Base-by-base conservation (phyloP, 2,329 filamentous ascomycete genomes). In the Didymella glomerata region DNA sequence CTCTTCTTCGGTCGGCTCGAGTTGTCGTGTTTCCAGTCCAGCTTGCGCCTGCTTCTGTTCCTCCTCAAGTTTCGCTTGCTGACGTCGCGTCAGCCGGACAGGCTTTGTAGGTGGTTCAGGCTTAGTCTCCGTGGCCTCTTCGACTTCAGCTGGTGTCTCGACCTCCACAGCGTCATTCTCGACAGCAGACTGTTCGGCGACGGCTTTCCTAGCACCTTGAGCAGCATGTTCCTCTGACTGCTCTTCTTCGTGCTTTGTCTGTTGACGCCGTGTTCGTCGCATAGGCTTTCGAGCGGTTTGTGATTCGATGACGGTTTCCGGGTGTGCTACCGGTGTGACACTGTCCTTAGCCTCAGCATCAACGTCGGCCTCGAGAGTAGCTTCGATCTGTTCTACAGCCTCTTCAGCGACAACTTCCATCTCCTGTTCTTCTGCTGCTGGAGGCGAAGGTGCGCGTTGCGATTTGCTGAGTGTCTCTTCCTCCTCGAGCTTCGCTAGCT, bases 401-500 rank as follows among this genome's bases (percentile, higher is more conserved):
- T 13, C 27, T 9, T 48, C 28, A 11, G 20, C 16, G 3, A 22
- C 22, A 24, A 36, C 41, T 28, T 34, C 25, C 1, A 16, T 6
- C 5, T 13, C 13, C 14, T 16, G 20, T 18, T 42, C 22, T 32
- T 24, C 50, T n/a, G 18, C 24, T 8, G 40, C 24, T 32, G 30
- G 25, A 28, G 58, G 28, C 18, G 22, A 27, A n/a, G 51, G 42
- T 10, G 54, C 61, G 22, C 55, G 60, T 49, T 71, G 68, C 14
- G 66, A 65, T 34, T 68, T 68, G 40, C 63, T 68, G 24, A 68
- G 55, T 20, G 72, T 67, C 20, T 56, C 57, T 58, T 76, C 73
- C 45, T 76, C 73, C 40, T 76, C 71, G 24, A 74, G 66, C 49
- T 70, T 74, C 13, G 73, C 71, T 55, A 76, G 56, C 60, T 77